These are phyloP conservation scores for Aspergillus vadensis DNA, from an alignment of 2,329 filamentous ascomycete genomes.

Conservation along the genomic window DNA sequence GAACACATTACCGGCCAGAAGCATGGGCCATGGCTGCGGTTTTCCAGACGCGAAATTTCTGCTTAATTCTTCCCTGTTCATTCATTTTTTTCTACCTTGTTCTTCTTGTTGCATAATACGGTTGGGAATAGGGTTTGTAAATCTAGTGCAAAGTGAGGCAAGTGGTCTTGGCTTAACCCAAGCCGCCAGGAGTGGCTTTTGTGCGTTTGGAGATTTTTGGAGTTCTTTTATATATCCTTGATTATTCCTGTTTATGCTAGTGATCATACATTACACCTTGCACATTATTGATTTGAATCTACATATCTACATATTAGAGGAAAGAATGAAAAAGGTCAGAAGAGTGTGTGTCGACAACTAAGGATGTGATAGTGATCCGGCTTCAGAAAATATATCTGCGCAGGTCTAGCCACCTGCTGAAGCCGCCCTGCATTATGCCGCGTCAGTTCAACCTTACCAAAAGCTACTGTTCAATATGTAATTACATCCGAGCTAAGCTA, in stretches of 20 bases:
- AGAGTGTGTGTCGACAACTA: too few relatives aligned
- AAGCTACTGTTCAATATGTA: too few relatives aligned
- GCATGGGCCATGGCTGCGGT: not conserved
- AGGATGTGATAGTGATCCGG: too few relatives aligned
- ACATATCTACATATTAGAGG: too few relatives aligned
- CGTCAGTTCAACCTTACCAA: too few relatives aligned
- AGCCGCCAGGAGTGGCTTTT: not conserved
- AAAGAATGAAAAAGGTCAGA: too few relatives aligned
- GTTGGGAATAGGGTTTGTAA: not conserved
- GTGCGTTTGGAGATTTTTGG: not conserved
- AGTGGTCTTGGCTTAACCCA: not conserved
- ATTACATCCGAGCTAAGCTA: not conserved
- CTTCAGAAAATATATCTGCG: too few relatives aligned
- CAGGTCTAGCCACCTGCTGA: too few relatives aligned
- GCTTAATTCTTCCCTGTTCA: not conserved
- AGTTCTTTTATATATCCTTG: not conserved
- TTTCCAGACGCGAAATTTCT: not conserved
- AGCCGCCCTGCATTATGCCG: too few relatives aligned
- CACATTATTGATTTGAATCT: too few relatives aligned
- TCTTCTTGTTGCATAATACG: not conserved
- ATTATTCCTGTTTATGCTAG: not conserved
- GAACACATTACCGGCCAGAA: not conserved
- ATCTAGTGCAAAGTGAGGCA: not conserved
- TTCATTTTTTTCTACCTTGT: too few relatives aligned
- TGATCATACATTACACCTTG: not conserved